Conservation (phyloP, 2,329 filamentous ascomycete genomes). For the Fusarium sp. region DNA sequence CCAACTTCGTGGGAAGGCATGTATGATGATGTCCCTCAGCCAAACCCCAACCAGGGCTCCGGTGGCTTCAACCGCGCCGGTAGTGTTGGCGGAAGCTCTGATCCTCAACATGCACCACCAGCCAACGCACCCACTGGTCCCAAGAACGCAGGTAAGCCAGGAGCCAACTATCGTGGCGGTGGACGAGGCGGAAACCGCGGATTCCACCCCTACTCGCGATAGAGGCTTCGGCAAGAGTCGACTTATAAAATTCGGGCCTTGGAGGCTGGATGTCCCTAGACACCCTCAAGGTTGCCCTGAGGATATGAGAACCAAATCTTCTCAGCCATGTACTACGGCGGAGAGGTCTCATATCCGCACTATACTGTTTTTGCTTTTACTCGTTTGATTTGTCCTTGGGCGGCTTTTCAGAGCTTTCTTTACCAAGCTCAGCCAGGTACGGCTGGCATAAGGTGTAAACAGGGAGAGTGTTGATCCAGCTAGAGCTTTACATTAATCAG, state of each 20-base stretch:
- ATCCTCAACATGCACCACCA: constrained; percentile 62
- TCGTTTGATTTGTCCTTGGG: constrained; percentile 20
- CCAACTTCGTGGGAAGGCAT: constrained; percentile 97
- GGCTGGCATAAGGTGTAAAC: constrained; percentile 15
- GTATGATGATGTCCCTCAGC: constrained; percentile 95
- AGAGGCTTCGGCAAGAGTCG: constrained; percentile 14
- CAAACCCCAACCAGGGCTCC: constrained; percentile 66
- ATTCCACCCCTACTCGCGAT: constrained; percentile 79
- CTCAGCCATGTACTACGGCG: constrained; percentile 19
- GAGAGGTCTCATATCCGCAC: constrained; percentile 6
- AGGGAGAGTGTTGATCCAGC: constrained; percentile 11
- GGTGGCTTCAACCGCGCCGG: constrained; percentile 58
- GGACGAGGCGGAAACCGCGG: constrained; percentile 80
- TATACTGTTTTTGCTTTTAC: constrained; percentile 17
- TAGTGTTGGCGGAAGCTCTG: constrained; percentile 57
- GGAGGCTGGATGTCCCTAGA: neutral
- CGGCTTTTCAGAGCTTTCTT: constrained; percentile 21
- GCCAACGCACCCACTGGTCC: constrained; percentile 86
- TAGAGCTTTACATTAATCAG: constrained; percentile 31
- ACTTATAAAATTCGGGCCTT: constrained; percentile 2
- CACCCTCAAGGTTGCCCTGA: constrained; percentile 14
- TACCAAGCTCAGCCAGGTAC: constrained; percentile 18
- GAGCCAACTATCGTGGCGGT: constrained; percentile 93
- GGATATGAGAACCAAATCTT: constrained; percentile 6
- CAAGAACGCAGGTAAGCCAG: constrained; percentile 92